Conservation (phyloP, 2,329 filamentous ascomycete species). For the Ceratocystis diversiconidia region DNA sequence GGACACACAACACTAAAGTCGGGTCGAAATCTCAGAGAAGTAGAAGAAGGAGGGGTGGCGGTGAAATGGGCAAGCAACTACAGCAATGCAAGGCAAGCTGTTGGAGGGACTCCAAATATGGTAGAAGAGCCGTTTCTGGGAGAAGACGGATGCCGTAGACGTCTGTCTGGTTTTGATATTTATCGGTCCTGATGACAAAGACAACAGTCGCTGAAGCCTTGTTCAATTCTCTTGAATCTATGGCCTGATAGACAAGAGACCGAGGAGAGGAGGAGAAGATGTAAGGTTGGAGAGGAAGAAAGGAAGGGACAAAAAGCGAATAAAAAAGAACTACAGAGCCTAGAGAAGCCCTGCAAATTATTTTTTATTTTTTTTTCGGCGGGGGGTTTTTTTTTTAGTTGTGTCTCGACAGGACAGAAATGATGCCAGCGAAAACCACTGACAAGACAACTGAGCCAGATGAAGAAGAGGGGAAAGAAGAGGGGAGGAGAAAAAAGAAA, state of each 20-base stretch:
- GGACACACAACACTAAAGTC: too few relatives aligned
- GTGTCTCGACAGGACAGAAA: conserved; percentile 19
- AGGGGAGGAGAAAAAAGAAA: background rate
- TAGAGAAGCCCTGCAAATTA: conserved; percentile 13
- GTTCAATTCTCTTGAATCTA: conserved; percentile 15
- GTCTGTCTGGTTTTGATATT: background rate
- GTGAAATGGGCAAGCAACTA: too few relatives aligned
- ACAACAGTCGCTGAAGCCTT: conserved; percentile 7
- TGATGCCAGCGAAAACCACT: conserved; percentile 18
- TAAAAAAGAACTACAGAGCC: conserved; percentile 13
- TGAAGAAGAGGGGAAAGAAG: conserved; percentile 12
- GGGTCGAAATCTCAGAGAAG: too few relatives aligned
- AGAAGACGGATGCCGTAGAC: background rate
- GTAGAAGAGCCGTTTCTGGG: background rate
- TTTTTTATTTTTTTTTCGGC: conserved; percentile 15
- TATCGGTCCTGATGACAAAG: conserved; percentile 9
- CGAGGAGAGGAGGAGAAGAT: conserved; percentile 2
- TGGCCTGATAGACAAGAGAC: conserved; percentile 18
- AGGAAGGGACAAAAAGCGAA: conserved; percentile 6
- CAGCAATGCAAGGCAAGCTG: too few relatives aligned
- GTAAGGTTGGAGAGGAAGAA: conserved; percentile 2
- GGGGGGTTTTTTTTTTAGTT: conserved; percentile 1
- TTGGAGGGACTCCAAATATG: too few relatives aligned
- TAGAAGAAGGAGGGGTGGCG: too few relatives aligned
- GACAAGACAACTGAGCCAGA: conserved; percentile 19